Base-by-base conservation (phyloP, 495 filamentous ascomycete species). In the Daldinia decipiens region DNA sequence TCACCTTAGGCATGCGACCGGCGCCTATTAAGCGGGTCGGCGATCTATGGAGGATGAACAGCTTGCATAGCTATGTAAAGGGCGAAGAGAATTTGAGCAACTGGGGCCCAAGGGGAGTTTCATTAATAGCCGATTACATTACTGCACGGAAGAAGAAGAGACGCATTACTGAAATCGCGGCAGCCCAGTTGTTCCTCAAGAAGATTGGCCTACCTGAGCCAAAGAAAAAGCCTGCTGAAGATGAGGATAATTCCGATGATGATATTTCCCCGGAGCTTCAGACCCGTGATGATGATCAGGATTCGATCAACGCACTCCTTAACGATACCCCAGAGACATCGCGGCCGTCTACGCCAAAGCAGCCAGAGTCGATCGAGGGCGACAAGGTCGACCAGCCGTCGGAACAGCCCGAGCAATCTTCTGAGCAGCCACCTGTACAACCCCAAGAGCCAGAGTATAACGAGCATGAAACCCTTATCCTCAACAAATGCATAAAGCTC, bases 11-110 rank as follows among this genome's bases (percentile, higher is more conserved):
- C 29, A 89, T 99, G 77, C 92, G 91, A 43, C 95, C 95, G 0
- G 88, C 92, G 11, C 93, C 93, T 21, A 93, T 95, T 43, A 97
- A 97, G 79, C 88, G 92, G 29, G 95, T 92, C 0, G 92, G 92
- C 7, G 95, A 99, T 74, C 84, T 99, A 4, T 99, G 95, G 95
- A 87, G 95, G 56, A 97, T 99, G 93, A 95, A 94, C 77, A 98
- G 93, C 3, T 89, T 93, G 53, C 89, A 95, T 68, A 92, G 95
- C 75, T 98, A 97, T 73, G 91, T 98, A 69, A 97, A 96, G 77
- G 95, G 95, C 32, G 95, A 98, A 79, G 95, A 99, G 77, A 84
- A 87, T 19, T 83, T 99, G 13, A 87, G 80, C 4, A 86, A 88
- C 24, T 99, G 95, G 95, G 88, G 89, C 31, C 95, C 95, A 9